phyloP scores from a whole-genome alignment of 1,139 yeast species.

The Tardiomyces digboiensis region DNA sequence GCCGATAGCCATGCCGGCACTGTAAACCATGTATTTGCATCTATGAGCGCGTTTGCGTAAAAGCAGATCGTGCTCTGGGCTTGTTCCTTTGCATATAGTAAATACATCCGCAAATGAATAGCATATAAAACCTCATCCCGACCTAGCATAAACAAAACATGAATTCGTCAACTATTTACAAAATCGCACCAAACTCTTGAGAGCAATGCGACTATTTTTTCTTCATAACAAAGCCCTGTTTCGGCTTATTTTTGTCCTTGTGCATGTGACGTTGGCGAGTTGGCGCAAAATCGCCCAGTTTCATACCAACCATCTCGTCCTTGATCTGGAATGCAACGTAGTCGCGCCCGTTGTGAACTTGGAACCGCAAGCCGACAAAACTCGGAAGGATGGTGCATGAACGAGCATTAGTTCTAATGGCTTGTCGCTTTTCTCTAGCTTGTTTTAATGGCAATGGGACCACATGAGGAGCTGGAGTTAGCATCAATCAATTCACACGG shows the following conservation, averaged over 20 bases:
- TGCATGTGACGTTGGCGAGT: conserved; percentile 83
- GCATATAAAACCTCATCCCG: too few relatives aligned
- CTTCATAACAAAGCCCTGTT: neutral
- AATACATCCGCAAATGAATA: too few relatives aligned
- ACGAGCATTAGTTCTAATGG: conserved; percentile 91
- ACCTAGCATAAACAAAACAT: too few relatives aligned
- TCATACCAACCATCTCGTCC: conserved; percentile 97
- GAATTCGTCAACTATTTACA: conserved; percentile 1
- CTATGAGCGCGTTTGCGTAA: too few relatives aligned
- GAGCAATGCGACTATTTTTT: neutral
- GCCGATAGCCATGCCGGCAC: neutral
- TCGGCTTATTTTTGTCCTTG: conserved; percentile 36
- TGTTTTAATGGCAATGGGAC: conserved; percentile 88
- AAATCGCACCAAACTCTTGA: neutral
- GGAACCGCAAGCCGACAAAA: conserved; percentile 89
- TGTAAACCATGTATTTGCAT: too few relatives aligned
- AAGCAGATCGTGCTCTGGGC: too few relatives aligned
- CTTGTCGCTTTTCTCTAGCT: conserved; percentile 71
- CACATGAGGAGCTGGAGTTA: conserved; percentile 63
- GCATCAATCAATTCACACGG: too few relatives aligned
- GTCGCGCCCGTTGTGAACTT: conserved; percentile 93
- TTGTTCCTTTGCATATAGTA: too few relatives aligned
- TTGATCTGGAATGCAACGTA: conserved; percentile 81
- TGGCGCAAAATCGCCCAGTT: conserved; percentile 91
- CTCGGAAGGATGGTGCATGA: conserved; percentile 91